phyloP scores from a whole-genome alignment of 75 land plant genomes.

The Pinus taeda region DNA sequence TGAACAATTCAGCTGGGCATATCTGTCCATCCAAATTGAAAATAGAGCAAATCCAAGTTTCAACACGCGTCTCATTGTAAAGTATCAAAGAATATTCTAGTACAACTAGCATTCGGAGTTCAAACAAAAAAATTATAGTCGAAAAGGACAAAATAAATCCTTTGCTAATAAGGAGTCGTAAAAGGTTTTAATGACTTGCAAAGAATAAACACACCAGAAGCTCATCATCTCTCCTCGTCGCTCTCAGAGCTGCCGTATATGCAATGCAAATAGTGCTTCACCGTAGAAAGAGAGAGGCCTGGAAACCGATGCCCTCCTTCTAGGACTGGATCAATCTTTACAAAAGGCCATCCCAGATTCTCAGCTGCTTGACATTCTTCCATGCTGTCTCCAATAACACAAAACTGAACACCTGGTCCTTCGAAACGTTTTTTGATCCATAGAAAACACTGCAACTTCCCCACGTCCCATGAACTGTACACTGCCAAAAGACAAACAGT shows the following conservation, averaged over 20 bases:
- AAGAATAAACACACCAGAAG: too few species aligned
- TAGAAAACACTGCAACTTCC: constrained; percentile 72
- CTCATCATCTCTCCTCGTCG: background rate
- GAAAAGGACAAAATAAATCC: too few species aligned
- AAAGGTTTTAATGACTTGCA: too few species aligned
- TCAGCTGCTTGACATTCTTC: constrained; percentile 91
- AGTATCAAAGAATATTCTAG: too few species aligned
- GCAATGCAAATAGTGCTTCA: constrained; percentile 51
- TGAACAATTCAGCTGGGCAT: too few species aligned
- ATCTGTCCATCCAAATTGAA: too few species aligned
- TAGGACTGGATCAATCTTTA: constrained; percentile 59
- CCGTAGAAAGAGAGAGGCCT: constrained; percentile 43
- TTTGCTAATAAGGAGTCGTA: too few species aligned
- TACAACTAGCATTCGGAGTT: too few species aligned
- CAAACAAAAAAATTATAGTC: too few species aligned
- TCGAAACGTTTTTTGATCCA: constrained; percentile 66
- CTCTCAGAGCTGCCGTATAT: constrained; percentile 42
- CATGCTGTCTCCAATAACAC: constrained; percentile 84
- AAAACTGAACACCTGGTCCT: constrained; percentile 47
- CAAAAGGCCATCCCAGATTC: constrained; percentile 72
- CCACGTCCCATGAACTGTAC: constrained; percentile 92
- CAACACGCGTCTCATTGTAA: too few species aligned
- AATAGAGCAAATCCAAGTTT: too few species aligned
- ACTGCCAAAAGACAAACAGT: constrained; percentile 39
- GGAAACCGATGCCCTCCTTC: constrained; percentile 56